phyloP scores from a whole-genome alignment of 148 eudicot species.

The Amaranthus palmeri region DNA sequence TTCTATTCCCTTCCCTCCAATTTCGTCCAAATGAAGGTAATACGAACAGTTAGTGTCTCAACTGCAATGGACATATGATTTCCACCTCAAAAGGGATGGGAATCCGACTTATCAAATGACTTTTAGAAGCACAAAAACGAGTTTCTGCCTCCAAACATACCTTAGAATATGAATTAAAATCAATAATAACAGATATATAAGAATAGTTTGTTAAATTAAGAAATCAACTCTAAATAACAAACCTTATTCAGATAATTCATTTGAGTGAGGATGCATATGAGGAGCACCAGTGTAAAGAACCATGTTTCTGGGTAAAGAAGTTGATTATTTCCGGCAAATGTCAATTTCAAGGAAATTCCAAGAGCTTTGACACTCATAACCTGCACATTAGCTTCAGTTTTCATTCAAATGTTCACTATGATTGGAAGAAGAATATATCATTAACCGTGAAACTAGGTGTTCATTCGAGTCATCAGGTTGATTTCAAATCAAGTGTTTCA shows the following conservation, averaged over 20 bases:
- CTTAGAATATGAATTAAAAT: background rate
- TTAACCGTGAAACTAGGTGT: too few species aligned
- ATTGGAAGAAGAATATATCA: too few species aligned
- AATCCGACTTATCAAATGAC: background rate
- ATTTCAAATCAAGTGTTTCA: too few species aligned
- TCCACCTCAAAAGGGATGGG: background rate
- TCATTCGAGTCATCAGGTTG: too few species aligned
- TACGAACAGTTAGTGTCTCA: too few species aligned
- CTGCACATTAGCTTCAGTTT: constrained; percentile 27
- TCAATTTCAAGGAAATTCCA: constrained; percentile 61
- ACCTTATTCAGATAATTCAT: constrained; percentile 78
- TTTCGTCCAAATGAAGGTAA: too few species aligned
- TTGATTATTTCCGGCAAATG: constrained; percentile 66
- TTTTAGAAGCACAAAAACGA: background rate
- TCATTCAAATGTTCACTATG: background rate
- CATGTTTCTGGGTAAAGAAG: constrained; percentile 59
- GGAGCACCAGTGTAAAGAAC: constrained; percentile 53
- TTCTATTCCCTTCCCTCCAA: too few species aligned
- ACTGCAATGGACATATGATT: too few species aligned
- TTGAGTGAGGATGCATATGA: constrained; percentile 50
- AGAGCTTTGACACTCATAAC: constrained; percentile 79
- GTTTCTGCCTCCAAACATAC: background rate
- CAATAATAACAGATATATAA: background rate
- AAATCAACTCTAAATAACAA: constrained; percentile 9
- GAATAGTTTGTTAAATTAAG: background rate